These are phyloP conservation scores for Mallotus japonicus DNA, from an alignment of 441 rosid species.

Conservation along the genomic window DNA sequence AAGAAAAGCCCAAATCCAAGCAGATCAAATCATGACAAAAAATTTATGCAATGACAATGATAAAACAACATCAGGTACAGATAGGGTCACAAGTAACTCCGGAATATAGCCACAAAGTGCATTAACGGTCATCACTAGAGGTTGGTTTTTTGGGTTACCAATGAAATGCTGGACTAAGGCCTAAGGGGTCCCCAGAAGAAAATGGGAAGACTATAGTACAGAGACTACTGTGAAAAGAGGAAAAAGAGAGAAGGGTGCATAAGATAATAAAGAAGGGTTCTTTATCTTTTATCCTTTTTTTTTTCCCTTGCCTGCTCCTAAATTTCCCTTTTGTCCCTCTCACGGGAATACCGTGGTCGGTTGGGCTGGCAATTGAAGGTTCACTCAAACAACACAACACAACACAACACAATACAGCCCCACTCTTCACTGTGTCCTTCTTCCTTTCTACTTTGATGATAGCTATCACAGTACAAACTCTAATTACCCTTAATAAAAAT, in stretches of 20 bases:
- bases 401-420: constrained; percentile 22
- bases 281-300: constrained; percentile 4
- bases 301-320: neutral
- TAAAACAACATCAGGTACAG: constrained; percentile 42
- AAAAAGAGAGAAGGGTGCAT: constrained; percentile 33
- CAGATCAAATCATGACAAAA: constrained; percentile 39
- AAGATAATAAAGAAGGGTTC: constrained; percentile 24
- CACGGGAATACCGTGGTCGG: constrained; percentile 66
- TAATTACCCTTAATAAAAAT: neutral
- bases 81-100: constrained; percentile 29
- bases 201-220: constrained; percentile 26
- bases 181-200: constrained; percentile 30
- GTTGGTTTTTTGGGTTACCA: constrained; percentile 12
- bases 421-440: constrained; percentile 22
- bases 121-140: constrained; percentile 37
- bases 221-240: constrained; percentile 15
- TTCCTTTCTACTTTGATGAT: constrained; percentile 26
- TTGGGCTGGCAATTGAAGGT: constrained; percentile 48
- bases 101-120: constrained; percentile 28
- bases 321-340: constrained; percentile 52
- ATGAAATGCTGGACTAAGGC: constrained; percentile 17
- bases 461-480: neutral
- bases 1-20: constrained; percentile 31
- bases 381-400: constrained; percentile 30
- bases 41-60: constrained; percentile 14